phyloP scores from a whole-genome alignment of 129 eudicot genomes.

The Deinandra increscens region DNA sequence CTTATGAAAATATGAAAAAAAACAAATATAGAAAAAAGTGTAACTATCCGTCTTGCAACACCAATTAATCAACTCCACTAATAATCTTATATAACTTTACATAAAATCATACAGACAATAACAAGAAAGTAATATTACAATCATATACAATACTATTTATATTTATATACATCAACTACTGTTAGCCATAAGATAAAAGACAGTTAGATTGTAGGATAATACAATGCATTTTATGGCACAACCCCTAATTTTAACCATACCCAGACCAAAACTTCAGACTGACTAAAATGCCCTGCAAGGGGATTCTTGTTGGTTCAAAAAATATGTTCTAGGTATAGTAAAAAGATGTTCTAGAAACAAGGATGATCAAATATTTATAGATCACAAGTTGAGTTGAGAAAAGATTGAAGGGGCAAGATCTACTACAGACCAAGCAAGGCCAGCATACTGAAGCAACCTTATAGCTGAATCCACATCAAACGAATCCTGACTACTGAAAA shows the following conservation, averaged over 20 bases:
- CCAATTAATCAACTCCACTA: no score
- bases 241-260: neutral
- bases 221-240: neutral
- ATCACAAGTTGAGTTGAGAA: constrained; percentile 55
- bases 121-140: constrained; percentile 11
- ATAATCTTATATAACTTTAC: neutral
- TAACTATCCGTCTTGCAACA: neutral
- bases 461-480: constrained; percentile 89
- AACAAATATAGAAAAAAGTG: no score
- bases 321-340: neutral
- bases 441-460: constrained; percentile 82
- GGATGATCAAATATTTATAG: neutral
- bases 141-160: constrained; percentile 9
- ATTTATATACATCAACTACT: constrained; percentile 7
- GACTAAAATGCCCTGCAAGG: neutral
- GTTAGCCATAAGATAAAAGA: constrained; percentile 4
- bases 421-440: constrained; percentile 93
- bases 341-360: neutral
- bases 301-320: neutral
- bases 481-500: constrained; percentile 52
- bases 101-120: constrained; percentile 8
- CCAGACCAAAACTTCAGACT: constrained; percentile 6
- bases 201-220: neutral
- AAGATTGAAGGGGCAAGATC: constrained; percentile 86
- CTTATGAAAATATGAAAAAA: no score